These are phyloP conservation scores for Osmanthus fragrans DNA, from an alignment of 257 asterid genomes.

Conservation along the genomic window DNA sequence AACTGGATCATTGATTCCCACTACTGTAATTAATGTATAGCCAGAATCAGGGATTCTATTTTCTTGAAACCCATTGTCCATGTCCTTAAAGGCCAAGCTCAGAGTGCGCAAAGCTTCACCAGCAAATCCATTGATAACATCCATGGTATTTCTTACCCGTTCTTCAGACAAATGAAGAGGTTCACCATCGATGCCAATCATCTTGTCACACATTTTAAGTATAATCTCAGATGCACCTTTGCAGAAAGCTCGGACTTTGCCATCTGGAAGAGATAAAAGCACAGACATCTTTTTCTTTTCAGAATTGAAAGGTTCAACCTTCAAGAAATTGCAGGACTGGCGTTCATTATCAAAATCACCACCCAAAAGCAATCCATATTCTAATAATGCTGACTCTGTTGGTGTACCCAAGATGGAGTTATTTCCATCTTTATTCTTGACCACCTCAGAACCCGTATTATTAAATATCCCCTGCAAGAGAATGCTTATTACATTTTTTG, in stretches of 20 bases:
- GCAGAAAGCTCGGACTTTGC: conserved; percentile 70
- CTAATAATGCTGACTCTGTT: conserved; percentile 85
- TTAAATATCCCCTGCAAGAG: conserved; percentile 77
- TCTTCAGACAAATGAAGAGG: conserved; percentile 62
- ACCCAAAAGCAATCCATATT: conserved; percentile 75
- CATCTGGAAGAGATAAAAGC: conserved; percentile 70
- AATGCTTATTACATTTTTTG: conserved; percentile 45
- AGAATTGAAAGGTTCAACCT: conserved; percentile 93
- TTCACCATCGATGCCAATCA: conserved; percentile 63
- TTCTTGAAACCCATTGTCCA: conserved; percentile 37
- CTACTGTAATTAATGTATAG: conserved; percentile 76
- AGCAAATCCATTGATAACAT: conserved; percentile 70
- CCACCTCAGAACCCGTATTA: conserved; percentile 86
- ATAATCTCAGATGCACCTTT: conserved; percentile 98
- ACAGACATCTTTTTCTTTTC: conserved; percentile 94
- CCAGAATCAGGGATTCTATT: conserved; percentile 67
- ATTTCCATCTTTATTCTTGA: conserved; percentile 66
- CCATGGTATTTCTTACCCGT: conserved; percentile 34
- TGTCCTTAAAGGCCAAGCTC: conserved; percentile 82
- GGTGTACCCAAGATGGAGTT: conserved; percentile 76
- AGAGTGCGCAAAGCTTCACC: conserved; percentile 85
- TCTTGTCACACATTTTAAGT: conserved; percentile 60
- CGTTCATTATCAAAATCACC: conserved; percentile 78
- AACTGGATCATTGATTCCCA: conserved; percentile 96
- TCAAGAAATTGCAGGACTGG: conserved; percentile 49